Conservation (phyloP, 2,329 filamentous ascomycete genomes). For the Clarireedia sp. region DNA sequence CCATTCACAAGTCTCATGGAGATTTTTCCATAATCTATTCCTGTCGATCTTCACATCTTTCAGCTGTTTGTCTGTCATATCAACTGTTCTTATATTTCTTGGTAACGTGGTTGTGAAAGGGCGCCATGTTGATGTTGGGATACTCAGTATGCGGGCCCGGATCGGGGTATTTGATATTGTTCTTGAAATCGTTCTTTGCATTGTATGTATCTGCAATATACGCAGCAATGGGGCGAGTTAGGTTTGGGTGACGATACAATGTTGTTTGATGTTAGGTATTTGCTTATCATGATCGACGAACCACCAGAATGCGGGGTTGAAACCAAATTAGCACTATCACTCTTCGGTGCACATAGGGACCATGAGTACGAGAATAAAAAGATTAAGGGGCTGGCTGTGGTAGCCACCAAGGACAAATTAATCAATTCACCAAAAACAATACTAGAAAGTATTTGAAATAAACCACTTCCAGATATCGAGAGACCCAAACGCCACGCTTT, state of each 20-base stretch:
- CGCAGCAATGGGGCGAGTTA: too few relatives aligned
- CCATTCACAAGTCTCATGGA: constrained; percentile 61
- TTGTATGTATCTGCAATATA: background rate
- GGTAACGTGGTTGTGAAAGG: constrained; percentile 14
- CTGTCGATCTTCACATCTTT: constrained; percentile 48
- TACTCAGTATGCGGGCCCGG: background rate
- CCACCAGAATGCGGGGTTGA: too few relatives aligned
- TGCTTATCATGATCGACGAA: too few relatives aligned
- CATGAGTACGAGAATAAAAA: too few relatives aligned
- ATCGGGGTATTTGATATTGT: background rate
- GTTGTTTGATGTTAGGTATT: too few relatives aligned
- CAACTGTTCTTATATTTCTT: constrained; percentile 16
- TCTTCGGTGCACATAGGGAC: too few relatives aligned
- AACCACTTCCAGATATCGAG: background rate
- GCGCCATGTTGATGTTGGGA: background rate
- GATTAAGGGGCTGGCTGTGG: too few relatives aligned
- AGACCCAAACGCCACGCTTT: constrained; percentile 8
- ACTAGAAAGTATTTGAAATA: background rate
- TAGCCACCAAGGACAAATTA: background rate
- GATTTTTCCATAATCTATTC: constrained; percentile 50
- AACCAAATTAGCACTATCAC: too few relatives aligned
- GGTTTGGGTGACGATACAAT: too few relatives aligned
- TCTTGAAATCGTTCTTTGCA: background rate
- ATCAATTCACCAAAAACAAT: background rate
- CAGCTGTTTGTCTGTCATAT: constrained; percentile 42